A percentile compares a stretch with the other conserved stretches of the same genome.
Evolutionary conservation across 768 basidiomycete species (phyloP).

Genomic region (Leucocoprinus birnbaumii): DNA sequence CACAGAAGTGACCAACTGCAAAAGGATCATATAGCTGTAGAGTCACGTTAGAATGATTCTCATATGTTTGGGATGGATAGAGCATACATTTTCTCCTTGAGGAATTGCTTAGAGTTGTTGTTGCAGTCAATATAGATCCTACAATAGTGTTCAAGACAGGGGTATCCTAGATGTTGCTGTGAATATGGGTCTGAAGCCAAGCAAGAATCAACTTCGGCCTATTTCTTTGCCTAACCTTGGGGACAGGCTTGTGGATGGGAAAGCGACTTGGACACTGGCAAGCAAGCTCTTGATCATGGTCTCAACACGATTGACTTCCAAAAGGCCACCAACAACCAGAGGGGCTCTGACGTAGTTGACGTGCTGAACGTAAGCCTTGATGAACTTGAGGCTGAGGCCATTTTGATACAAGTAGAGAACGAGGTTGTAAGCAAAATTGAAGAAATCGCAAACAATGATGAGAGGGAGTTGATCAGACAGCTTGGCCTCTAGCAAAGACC

Average conservation of each 20-base stretch:
- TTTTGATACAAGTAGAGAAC: constrained; percentile 99
- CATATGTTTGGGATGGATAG: neutral
- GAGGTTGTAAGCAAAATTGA: constrained; percentile 99
- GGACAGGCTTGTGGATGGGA: constrained; percentile 98
- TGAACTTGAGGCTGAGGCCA: constrained; percentile 91
- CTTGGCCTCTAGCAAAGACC: too few relatives aligned
- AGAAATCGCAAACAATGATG: constrained; percentile 99
- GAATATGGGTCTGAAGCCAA: constrained; percentile 93
- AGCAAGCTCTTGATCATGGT: constrained; percentile 92
- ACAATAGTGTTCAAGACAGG: constrained; percentile 96
- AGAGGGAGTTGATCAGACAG: constrained; percentile 94
- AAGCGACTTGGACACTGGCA: constrained; percentile 91
- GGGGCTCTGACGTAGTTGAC: constrained; percentile 97
- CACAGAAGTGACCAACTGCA: constrained; percentile 98
- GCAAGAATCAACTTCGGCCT: constrained; percentile 95
- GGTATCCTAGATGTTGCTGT: constrained; percentile 91
- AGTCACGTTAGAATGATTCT: constrained; percentile 11
- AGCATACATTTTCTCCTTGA: constrained; percentile 96
- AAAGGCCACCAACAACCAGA: constrained; percentile 92
- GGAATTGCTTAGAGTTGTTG: constrained; percentile 95
- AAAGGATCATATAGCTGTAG: constrained; percentile 90
- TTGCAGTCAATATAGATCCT: constrained; percentile 99
- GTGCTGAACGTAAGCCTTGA: constrained; percentile 99
- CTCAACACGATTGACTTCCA: constrained; percentile 99
- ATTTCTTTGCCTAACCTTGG: constrained; percentile 96